Base-by-base conservation (phyloP, 2,329 filamentous ascomycete genomes). In the Xylariales sp. region DNA sequence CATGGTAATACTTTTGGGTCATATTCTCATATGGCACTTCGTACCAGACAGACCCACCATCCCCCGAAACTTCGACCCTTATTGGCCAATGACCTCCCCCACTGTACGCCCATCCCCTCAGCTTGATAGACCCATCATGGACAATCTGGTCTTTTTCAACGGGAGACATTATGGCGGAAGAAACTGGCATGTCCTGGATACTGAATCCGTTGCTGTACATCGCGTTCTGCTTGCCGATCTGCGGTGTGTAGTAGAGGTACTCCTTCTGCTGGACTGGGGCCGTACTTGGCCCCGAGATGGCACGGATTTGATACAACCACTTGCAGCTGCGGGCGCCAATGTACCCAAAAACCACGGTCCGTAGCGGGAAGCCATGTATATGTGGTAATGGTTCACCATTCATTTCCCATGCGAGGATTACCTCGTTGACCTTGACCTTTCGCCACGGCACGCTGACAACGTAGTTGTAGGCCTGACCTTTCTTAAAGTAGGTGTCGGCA, bases 401-500 rank as follows among this genome's bases (percentile, higher is more conserved):
- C 82, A 86, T 86, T 52, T 84, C 78, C 80, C 80, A 86, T 0
- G 76, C 78, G 0, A 86, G 66, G 37, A 86, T 65, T 0, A 86
- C 82, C 52, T 86, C 79, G 47, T 83, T 74, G 7, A 69, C 62
- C 49, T 80, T 82, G 34, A 85, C 81, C 58, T 87, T 87, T 5
- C 73, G 71, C 66, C 73, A 82, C 0, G 84, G 83, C 0, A 86
- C 78, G 11, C 71, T 78, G 35, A 86, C 80, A 15, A 75, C 67
- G 51, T 86, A 88, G 58, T 87, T 87, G 63, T 75, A 76, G 0
- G 74, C 69, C 32, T 82, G 63, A 12, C 73, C 70, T 37, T 80
- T 76, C 58, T 87, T 87, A 66, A 87, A 83, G 53, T 88, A 87
- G 0, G 81, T 84, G 43, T 88, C 84, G 1, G 79, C 82, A 0